Percentiles rank a stretch among this genome's conserved stretches.
Conservation (phyloP, 768 basidiomycete species). For the Lactarius akahatsu region DNA sequence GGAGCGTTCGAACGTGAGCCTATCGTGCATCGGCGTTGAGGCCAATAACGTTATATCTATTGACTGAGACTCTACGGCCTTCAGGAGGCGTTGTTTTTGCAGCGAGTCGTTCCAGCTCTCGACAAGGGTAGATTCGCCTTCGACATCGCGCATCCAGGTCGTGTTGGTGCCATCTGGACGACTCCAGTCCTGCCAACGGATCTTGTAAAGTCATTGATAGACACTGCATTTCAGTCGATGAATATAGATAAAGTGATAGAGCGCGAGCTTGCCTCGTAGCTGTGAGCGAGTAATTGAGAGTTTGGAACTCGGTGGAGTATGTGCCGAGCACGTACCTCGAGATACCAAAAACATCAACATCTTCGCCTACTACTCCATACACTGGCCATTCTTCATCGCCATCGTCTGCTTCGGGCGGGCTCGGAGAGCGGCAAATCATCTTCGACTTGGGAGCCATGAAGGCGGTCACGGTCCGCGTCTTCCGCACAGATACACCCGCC, state of each 20-base stretch:
- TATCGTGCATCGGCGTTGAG: conserved; percentile 21
- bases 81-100: conserved; percentile 1
- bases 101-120: conserved; percentile 18
- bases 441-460: conserved; percentile 3
- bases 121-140: conserved; percentile 8
- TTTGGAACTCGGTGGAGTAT: not conserved
- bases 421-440: conserved; percentile 22
- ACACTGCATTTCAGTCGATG: not conserved
- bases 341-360: conserved; percentile 27
- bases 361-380: conserved; percentile 28
- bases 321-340: conserved; percentile 10
- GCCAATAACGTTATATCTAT: conserved; percentile 17
- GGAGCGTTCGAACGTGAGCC: conserved; percentile 23
- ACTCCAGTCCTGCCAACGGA: conserved; percentile 28
- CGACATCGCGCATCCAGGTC: conserved; percentile 25
- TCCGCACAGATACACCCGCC: not conserved
- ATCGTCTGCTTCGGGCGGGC: conserved; percentile 21
- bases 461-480: not conserved
- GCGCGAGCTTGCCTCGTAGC: conserved; percentile 25
- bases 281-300: not conserved
- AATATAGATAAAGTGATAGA: not conserved
- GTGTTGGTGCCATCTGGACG: conserved; percentile 28
- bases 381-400: conserved; percentile 29
- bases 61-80: conserved; percentile 18
- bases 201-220: conserved; percentile 6